These are phyloP conservation scores for Phytophthora fragariae DNA, from an alignment of 352 stramenopile genomes.

Conservation along the genomic window DNA sequence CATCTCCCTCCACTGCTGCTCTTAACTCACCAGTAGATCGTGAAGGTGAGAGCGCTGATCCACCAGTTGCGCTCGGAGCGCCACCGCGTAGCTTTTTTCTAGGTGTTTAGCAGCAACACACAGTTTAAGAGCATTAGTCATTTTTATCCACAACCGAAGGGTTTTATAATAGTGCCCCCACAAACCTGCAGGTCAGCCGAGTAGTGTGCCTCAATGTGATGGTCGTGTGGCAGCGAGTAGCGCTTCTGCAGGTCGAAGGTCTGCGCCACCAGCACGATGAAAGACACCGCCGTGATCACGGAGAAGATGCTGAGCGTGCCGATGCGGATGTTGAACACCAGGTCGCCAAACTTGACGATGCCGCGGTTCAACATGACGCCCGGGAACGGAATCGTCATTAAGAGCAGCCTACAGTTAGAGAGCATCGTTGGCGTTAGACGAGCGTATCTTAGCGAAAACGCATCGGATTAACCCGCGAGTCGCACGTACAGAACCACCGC, in stretches of 20 bases:
- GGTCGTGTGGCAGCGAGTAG: constrained; percentile 45
- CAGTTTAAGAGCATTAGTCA: neutral
- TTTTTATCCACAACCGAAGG: neutral
- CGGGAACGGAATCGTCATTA: constrained; percentile 84
- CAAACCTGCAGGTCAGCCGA: constrained; percentile 73
- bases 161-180: neutral
- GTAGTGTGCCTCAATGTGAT: constrained; percentile 64
- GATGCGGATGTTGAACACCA: constrained; percentile 80
- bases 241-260: constrained; percentile 86
- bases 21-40: constrained; percentile 77
- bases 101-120: constrained; percentile 8
- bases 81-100: constrained; percentile 83
- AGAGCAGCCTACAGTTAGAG: constrained; percentile 55
- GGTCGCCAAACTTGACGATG: constrained; percentile 77
- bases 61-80: constrained; percentile 85
- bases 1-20: neutral
- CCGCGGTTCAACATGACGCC: constrained; percentile 62
- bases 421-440: constrained; percentile 1
- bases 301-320: constrained; percentile 77
- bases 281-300: constrained; percentile 79
- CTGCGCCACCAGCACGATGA: constrained; percentile 72
- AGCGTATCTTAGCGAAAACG: neutral
- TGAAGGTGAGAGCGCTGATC: constrained; percentile 87
- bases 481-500: constrained; percentile 78
- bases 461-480: neutral